phyloP scores from a whole-genome alignment of 441 rosid species.

The Populus hybrid region DNA sequence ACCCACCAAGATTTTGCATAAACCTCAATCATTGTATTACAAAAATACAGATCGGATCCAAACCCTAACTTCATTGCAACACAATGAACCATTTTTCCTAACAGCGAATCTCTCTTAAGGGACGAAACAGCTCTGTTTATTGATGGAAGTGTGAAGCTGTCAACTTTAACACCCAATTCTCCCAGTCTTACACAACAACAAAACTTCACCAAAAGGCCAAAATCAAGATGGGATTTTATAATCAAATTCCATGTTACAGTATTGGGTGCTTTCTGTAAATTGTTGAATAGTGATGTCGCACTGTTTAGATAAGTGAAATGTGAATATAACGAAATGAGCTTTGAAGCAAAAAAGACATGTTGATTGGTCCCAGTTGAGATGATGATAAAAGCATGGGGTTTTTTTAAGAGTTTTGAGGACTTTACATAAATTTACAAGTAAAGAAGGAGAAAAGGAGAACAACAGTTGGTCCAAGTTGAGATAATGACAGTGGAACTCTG shows the following conservation, averaged over 20 bases:
- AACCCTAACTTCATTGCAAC: conserved; percentile 34
- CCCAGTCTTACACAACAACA: conserved; percentile 26
- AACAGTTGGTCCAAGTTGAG: neutral
- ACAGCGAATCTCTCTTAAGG: neutral
- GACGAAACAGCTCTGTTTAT: conserved; percentile 26
- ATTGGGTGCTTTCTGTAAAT: conserved; percentile 5
- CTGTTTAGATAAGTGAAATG: conserved; percentile 19
- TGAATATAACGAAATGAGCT: conserved; percentile 19
- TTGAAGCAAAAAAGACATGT: conserved; percentile 13
- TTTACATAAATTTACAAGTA: conserved; percentile 28
- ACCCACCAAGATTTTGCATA: conserved; percentile 20
- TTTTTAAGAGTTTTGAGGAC: conserved; percentile 34
- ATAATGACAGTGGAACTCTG: too few species aligned
- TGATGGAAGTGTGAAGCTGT: conserved; percentile 32
- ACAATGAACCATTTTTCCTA: conserved; percentile 29
- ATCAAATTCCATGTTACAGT: conserved; percentile 27
- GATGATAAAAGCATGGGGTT: conserved; percentile 21
- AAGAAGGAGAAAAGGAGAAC: neutral
- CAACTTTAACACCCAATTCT: conserved; percentile 20
- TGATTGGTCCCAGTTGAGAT: conserved; percentile 2
- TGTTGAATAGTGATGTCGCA: conserved; percentile 15
- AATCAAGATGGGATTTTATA: conserved; percentile 22
- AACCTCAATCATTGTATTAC: conserved; percentile 33
- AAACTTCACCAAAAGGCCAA: conserved; percentile 8
- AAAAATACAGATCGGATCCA: conserved; percentile 29